Base-by-base conservation (phyloP, 1,139 yeast genomes). In the Pichia sp. region DNA sequence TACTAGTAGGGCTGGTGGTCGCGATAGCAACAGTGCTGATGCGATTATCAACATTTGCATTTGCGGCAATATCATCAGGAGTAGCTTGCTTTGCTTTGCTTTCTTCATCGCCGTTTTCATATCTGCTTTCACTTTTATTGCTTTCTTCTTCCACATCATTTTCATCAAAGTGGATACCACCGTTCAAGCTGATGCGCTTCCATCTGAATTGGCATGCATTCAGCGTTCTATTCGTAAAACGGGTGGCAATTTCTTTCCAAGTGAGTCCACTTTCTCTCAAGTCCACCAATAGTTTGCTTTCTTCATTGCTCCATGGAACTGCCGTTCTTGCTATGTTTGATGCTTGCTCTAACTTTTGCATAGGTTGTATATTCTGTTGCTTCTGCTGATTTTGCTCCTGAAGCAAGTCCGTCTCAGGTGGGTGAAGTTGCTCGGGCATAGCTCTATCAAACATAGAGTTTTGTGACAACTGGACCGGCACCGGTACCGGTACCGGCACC, bases 171-270 rank as follows among this genome's bases (percentile, higher is more conserved):
- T 41, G 51, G 29, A 50, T 42, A 8, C 48, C 56, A 23, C 49
- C 54, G 29, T 47, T 53, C 44, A 53, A n/a, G 13, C 38, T 50
- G 1, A 55, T 42, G 53, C 90, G 70, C 70, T 90, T 78, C 92
- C 92, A 85, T 65, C 90, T 76, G 64, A 85, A 85, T 68, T 85
- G 92, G 62, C 90, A 85, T 3, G 90, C 90, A 64, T 85, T 85
- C 34, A 90, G 87, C 1, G 90, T 85, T 68, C 92, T 72, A 67
- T 82, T 81, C 51, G 74, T 75, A 67, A 85, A 85, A 64, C 84
- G 80, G 53, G 80, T 74, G 8, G 90, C 83, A 51, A 85, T 85
- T 61, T 85, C 90, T 68, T 84, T 84, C 92, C 92, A 85, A 0
- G 90, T 90, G 57, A 85, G 71, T 63, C 84, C 84, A 64, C 77